Evolutionary conservation across 805 yeast species (phyloP).

Genomic region (Scheffersomyces spartinae): DNA sequence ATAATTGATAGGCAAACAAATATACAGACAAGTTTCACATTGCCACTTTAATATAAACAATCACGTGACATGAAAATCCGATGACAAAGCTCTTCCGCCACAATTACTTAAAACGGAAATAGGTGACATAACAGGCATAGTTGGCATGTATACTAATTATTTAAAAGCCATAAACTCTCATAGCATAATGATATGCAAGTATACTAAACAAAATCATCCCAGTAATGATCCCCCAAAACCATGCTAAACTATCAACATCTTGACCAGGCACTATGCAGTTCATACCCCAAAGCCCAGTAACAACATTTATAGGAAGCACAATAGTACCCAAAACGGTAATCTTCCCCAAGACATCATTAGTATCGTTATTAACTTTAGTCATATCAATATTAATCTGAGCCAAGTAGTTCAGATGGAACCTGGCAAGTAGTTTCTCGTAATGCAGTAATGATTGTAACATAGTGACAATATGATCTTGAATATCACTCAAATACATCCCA

Average conservation of each 20-base stretch:
- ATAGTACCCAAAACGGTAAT: slow-evolving; percentile 91
- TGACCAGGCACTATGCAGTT: slow-evolving; percentile 96
- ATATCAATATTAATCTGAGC: slow-evolving; percentile 96
- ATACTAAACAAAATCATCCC: slow-evolving; percentile 24
- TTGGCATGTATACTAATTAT: too few relatives aligned
- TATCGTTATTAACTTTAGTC: slow-evolving; percentile 94
- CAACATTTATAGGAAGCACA: slow-evolving; percentile 87
- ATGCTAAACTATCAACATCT: slow-evolving; percentile 24
- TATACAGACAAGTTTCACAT: too few relatives aligned
- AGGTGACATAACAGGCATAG: too few relatives aligned
- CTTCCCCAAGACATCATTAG: slow-evolving; percentile 91
- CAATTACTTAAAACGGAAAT: too few relatives aligned
- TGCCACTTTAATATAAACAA: too few relatives aligned
- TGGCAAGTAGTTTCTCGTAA: slow-evolving; percentile 83
- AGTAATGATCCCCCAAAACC: slow-evolving; percentile 29
- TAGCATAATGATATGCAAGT: slow-evolving; percentile 28
- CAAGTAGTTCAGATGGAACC: slow-evolving; percentile 91
- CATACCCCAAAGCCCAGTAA: slow-evolving; percentile 99
- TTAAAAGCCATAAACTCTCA: slow-evolving; percentile 27
- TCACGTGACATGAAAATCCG: too few relatives aligned
- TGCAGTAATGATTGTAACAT: slow-evolving; percentile 95
- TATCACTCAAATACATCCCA: slow-evolving; percentile 91
- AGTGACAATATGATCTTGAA: slow-evolving; percentile 94
- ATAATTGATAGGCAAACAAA: too few relatives aligned
- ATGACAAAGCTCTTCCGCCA: too few relatives aligned